Conservation (phyloP, 495 filamentous ascomycete genomes). For the Aspergillus cristatus region DNA sequence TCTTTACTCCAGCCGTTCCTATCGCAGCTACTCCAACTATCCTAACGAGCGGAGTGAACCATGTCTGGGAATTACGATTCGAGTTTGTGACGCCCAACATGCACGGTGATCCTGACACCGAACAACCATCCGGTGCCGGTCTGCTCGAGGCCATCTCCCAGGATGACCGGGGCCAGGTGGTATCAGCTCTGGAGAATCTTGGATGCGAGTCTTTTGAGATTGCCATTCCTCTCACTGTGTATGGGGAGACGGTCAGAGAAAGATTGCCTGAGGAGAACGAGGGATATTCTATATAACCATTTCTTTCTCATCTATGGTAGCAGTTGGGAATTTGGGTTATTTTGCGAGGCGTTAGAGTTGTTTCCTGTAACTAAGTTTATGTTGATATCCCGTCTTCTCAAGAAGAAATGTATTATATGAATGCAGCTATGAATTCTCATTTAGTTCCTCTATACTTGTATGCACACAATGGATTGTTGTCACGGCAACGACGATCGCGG, state of each 20-base stretch:
- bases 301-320: slow-evolving; percentile 1
- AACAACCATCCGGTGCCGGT: slow-evolving; percentile 28
- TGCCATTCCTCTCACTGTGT: slow-evolving; percentile 71
- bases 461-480: slow-evolving; percentile 1
- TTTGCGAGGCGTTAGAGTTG: slow-evolving; percentile 1
- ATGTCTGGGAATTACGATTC: slow-evolving; percentile 78
- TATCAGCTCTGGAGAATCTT: slow-evolving; percentile 66
- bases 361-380: too few relatives aligned
- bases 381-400: slow-evolving; percentile 2
- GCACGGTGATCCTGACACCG: slow-evolving; percentile 19
- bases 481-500: slow-evolving; percentile 5
- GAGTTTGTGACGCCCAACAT: slow-evolving; percentile 70
- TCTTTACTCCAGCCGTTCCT: slow-evolving; percentile 76
- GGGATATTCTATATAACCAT: slow-evolving; percentile 38
- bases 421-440: too few relatives aligned
- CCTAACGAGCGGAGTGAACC: slow-evolving; percentile 72
- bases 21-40: slow-evolving; percentile 76
- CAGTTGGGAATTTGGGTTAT: slow-evolving; percentile 1
- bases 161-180: slow-evolving; percentile 64
- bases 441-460: too few relatives aligned
- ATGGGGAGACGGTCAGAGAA: slow-evolving; percentile 55
- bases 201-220: slow-evolving; percentile 87
- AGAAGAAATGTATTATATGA: not conserved
- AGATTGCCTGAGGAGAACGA: slow-evolving; percentile 35
- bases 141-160: slow-evolving; percentile 48